phyloP scores from a whole-genome alignment of 2,329 filamentous ascomycete genomes.

The Cercospora janseana region DNA sequence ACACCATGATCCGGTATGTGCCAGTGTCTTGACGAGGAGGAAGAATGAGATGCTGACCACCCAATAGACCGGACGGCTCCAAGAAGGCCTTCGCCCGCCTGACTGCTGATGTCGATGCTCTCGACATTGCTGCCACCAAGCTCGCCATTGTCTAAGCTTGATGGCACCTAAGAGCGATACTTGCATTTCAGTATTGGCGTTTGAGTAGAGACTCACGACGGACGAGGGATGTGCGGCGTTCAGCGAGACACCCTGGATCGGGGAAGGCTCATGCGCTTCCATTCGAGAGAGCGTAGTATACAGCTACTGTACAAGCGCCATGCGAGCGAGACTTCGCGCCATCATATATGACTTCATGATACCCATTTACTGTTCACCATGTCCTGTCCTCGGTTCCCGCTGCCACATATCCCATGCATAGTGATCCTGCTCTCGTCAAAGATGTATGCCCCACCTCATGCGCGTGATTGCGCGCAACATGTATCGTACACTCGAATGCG shows the following conservation, averaged over 20 bases:
- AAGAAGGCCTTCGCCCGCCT: conserved; percentile 99
- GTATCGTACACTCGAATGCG: conserved; percentile 19
- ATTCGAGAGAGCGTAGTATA: conserved; percentile 21
- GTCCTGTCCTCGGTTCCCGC: neutral
- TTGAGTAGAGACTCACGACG: conserved; percentile 18
- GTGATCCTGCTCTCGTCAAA: neutral
- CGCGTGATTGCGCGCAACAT: conserved; percentile 5
- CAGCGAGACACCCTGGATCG: conserved; percentile 2
- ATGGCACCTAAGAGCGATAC: conserved; percentile 22
- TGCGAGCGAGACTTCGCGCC: conserved; percentile 20
- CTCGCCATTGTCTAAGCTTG: conserved; percentile 83
- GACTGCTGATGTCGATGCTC: conserved; percentile 93
- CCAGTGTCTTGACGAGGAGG: neutral
- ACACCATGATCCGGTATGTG: conserved; percentile 89
- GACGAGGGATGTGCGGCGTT: conserved; percentile 6
- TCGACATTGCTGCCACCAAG: conserved; percentile 99
- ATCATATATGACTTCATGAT: conserved; percentile 15
- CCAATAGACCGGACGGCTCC: conserved; percentile 77
- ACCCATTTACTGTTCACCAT: conserved; percentile 12
- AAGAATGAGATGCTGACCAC: conserved; percentile 18
- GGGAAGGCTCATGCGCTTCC: conserved; percentile 6
- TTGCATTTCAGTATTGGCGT: conserved; percentile 38
- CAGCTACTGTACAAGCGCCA: conserved; percentile 23
- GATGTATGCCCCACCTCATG: neutral
- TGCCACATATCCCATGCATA: neutral